A percentile compares a stretch with the other conserved stretches of the same genome.
Evolutionary conservation across 495 filamentous ascomycete genomes (phyloP).

Genomic region (Diplogelasinospora grovesii): DNA sequence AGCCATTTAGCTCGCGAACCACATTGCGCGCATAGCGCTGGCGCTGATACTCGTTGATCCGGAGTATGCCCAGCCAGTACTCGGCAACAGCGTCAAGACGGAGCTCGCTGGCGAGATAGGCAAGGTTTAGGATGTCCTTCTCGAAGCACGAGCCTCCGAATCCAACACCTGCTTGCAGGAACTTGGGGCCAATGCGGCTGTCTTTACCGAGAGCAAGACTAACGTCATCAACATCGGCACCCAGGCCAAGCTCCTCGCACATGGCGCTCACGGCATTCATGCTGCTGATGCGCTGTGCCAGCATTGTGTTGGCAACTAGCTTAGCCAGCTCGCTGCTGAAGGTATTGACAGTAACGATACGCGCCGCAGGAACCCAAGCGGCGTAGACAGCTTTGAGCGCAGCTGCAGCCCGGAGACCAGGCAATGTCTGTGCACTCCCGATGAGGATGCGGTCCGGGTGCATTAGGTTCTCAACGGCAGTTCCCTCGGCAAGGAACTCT

Average conservation of each 20-base stretch:
- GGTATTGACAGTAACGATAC: slow-evolving; percentile 65
- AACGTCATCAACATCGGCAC: slow-evolving; percentile 67
- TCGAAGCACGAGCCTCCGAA: slow-evolving; percentile 82
- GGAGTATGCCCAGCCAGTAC: slow-evolving; percentile 68
- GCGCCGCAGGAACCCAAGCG: slow-evolving; percentile 59
- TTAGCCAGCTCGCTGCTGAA: slow-evolving; percentile 81
- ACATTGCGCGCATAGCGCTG: slow-evolving; percentile 59
- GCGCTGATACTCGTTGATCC: slow-evolving; percentile 73
- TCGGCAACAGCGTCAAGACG: slow-evolving; percentile 65
- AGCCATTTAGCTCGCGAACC: slow-evolving; percentile 60
- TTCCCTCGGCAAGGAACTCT: slow-evolving; percentile 77
- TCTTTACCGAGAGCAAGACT: slow-evolving; percentile 64
- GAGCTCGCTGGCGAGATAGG: slow-evolving; percentile 65
- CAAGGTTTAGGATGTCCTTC: slow-evolving; percentile 72
- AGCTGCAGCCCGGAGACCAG: slow-evolving; percentile 56
- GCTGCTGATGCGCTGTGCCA: slow-evolving; percentile 78
- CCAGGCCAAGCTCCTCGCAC: slow-evolving; percentile 63
- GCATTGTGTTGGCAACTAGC: slow-evolving; percentile 72
- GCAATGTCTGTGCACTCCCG: slow-evolving; percentile 53
- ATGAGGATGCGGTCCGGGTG: slow-evolving; percentile 73
- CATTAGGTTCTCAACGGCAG: slow-evolving; percentile 63
- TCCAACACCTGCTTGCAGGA: slow-evolving; percentile 70
- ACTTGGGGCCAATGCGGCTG: slow-evolving; percentile 61
- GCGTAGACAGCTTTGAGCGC: slow-evolving; percentile 59
- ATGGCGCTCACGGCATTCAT: slow-evolving; percentile 76